Evolutionary conservation across 2,329 filamentous ascomycete genomes (phyloP), one percentile per base, ranked within the genome.

Genomic region (Penicillium sp.): DNA sequence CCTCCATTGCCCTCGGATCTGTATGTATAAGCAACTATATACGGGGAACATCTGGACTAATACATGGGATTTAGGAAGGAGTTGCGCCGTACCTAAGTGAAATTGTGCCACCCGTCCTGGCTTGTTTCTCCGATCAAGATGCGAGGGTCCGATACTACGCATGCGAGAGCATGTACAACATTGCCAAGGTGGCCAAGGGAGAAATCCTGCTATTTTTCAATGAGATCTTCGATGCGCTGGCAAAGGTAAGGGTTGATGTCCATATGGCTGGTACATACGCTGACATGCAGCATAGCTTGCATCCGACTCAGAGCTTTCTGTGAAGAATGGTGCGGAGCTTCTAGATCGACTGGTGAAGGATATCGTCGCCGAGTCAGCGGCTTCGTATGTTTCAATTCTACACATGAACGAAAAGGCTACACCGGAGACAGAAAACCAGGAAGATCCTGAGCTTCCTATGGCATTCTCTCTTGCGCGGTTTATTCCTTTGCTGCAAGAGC

Each of bases 151-250:
- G 94, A 61, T 99, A 99, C 75, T 99, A 99, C 77, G 94, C 94
- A 22, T 99, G 94, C 77, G 94, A 99, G 79, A 95, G 92, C 74
- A 99, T 99, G 94, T 99, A 99, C 78, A 99, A 99, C 75, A 99
- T 99, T 70, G 92, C 94, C 69, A 99, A 99, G 77, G 94, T 99
- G 45, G 94, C 93, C 57, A 99, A 99, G 76, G 94, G 95, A 36
- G 94, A 99, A 75, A 94, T 99, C 18, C 77, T 99, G 61, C 85
- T 95, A 39, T 99, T 96, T 79, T 99, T 99, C 76, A 99, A 99
- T 76, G 90, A 95, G 67, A 94, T 99, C 60, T 99, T 99, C 70
- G 94, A 99, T 77, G 92, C 94, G 21, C 80, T 99, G 51, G 96
- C 92, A 79, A 97, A 97, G 84, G 92, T 95, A 78, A 59, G 44